These are phyloP conservation scores for Hypoxylon sp. DNA, from an alignment of 2,329 filamentous ascomycete species.

Conservation along the genomic window DNA sequence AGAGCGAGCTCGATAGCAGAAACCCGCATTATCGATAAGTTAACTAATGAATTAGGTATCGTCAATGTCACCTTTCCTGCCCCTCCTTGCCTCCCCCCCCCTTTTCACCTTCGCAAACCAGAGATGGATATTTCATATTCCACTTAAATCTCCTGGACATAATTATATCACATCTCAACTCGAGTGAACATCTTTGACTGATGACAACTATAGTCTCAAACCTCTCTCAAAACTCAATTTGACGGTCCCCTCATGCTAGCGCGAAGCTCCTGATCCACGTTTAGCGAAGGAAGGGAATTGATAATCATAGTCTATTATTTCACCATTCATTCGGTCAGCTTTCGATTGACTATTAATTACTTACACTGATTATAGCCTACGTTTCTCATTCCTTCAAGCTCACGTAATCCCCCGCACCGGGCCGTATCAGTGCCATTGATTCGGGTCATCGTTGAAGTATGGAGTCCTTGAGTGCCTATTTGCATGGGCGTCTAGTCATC, in stretches of 20 bases:
- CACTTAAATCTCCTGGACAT: conserved; percentile 11
- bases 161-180: background rate
- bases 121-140: conserved; percentile 11
- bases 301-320: conserved; percentile 1
- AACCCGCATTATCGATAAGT: conserved; percentile 40
- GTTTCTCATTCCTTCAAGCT: conserved; percentile 15
- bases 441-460: conserved; percentile 27
- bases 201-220: background rate
- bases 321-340: conserved; percentile 16
- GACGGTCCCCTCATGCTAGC: background rate
- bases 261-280: background rate
- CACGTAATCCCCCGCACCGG: conserved; percentile 43
- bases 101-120: conserved; percentile 11
- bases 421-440: conserved; percentile 33
- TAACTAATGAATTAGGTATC: background rate
- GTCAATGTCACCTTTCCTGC: conserved; percentile 19
- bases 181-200: conserved; percentile 5
- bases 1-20: background rate
- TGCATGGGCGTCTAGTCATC: conserved; percentile 31
- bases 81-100: background rate
- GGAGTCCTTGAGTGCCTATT: conserved; percentile 16
- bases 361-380: conserved; percentile 20
- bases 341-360: conserved; percentile 11
- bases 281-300: conserved; percentile 18
- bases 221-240: conserved; percentile 12